phyloP scores from a whole-genome alignment of 192 early-diverging fungal genomes.

The Powellomyces hirtus region DNA sequence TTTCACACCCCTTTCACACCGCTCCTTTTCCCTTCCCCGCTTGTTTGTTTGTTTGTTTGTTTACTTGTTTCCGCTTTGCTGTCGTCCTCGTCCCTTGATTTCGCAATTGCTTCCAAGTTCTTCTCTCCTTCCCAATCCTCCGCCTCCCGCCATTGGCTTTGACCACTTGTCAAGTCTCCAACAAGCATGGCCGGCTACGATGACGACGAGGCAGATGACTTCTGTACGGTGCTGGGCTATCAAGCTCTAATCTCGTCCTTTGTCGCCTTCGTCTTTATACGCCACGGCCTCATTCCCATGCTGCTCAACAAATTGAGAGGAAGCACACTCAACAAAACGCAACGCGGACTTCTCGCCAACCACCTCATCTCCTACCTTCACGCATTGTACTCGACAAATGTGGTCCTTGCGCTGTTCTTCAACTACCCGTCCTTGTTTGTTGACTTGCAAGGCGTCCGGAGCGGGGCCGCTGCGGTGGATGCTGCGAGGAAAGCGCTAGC shows the following conservation, averaged over 20 bases:
- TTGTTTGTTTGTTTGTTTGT: no score
- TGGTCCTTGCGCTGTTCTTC: constrained; percentile 4
- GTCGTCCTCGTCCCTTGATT: no score
- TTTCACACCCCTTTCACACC: no score
- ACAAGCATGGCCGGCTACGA: no score
- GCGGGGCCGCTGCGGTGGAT: neutral
- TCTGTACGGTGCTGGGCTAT: neutral
- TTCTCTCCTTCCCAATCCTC: no score
- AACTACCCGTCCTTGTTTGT: neutral
- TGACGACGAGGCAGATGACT: no score
- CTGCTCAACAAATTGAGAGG: neutral
- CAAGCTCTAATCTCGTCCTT: neutral
- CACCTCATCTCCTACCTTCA: constrained; percentile 16
- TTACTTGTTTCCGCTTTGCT: no score
- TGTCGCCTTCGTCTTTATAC: neutral
- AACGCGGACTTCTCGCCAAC: constrained; percentile 1
- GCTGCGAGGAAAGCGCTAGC: neutral
- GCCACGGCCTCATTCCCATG: neutral
- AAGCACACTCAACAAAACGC: neutral
- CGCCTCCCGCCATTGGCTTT: no score
- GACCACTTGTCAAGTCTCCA: no score
- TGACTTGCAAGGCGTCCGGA: constrained; percentile 9
- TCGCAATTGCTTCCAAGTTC: no score
- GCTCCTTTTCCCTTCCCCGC: no score
- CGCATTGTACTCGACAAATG: neutral